Evolutionary conservation across 768 basidiomycete species (phyloP), one percentile per base, ranked within the genome.

Genomic region (Russula compacta): DNA sequence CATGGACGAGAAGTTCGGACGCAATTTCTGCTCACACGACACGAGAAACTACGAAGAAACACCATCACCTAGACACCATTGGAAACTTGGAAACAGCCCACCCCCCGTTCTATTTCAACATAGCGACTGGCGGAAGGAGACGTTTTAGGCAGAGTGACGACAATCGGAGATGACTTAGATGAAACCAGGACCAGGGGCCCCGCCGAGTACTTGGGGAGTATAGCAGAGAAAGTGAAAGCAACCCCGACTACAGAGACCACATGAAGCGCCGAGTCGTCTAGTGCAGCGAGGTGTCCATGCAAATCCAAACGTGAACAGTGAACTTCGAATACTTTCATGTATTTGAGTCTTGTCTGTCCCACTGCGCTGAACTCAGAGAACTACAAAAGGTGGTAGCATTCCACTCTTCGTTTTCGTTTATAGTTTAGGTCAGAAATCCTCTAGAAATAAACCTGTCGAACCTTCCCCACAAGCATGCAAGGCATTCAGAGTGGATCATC

Each of bases 391-490:
- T 74, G 6, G 72, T 87, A 6, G 82, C 82, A 4, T 81, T 87
- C 58, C 70, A 76, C 53, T 80, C 0, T 86, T 84, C 64, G 72
- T 82, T 15, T 42, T 86, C 7, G 0, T 86, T 85, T 62, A 72
- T 82, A 10, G 43, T 86, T 6, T 83, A 85, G 63, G 79, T 85
- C 51, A 85, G 83, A 72, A 84, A 85, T 61, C 83, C 83, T 73
- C 73, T 3, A 76, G 69, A 0, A 73, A 73, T 0, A 67, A 60
- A 32, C 67, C 66, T 2, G 65, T 71, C 24, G 71, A 69, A 10
- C 52, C 71, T 29, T 63, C 72, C 12, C 58, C 68, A 65, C 64
- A 76, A 75, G 57, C 71, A 75, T 5, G 76, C 77, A 4, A 69
- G 76, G 10, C 82, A 81, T 67, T 78, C 82, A 0, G 71, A 76